Evolutionary conservation across 805 yeast genomes (phyloP).

Genomic region (Jamesozyma spencerorum): DNA sequence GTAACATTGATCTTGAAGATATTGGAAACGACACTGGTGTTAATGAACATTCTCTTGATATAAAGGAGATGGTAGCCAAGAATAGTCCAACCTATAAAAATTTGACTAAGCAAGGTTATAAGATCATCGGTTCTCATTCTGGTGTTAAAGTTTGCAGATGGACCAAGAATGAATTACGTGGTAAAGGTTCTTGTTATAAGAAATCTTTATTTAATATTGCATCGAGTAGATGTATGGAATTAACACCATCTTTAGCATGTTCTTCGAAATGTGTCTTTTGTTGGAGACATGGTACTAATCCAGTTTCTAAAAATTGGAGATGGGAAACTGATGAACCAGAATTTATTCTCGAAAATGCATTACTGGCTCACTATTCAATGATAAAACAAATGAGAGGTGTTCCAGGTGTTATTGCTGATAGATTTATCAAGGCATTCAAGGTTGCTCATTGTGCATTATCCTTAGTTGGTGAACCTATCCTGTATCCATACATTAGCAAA

Average conservation of each 20-base stretch:
- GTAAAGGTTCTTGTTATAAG: constrained; percentile 90
- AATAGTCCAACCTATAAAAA: constrained; percentile 84
- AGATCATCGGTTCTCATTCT: constrained; percentile 87
- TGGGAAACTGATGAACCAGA: constrained; percentile 94
- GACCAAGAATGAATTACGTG: constrained; percentile 91
- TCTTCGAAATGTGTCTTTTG: constrained; percentile 94
- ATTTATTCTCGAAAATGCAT: constrained; percentile 71
- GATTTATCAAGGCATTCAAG: constrained; percentile 84
- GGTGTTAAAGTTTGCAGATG: constrained; percentile 94
- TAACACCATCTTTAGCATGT: constrained; percentile 89
- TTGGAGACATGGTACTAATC: constrained; percentile 97
- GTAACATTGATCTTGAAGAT: constrained; percentile 65
- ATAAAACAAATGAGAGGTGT: constrained; percentile 93
- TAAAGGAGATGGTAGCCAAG: constrained; percentile 81
- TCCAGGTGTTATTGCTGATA: constrained; percentile 83
- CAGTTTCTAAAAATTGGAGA: constrained; percentile 92
- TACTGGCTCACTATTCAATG: constrained; percentile 81
- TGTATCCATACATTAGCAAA: constrained; percentile 83
- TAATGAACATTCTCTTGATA: constrained; percentile 22
- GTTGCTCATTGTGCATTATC: constrained; percentile 90
- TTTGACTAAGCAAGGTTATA: constrained; percentile 86
- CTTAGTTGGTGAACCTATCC: constrained; percentile 89
- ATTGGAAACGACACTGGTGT: constrained; percentile 41
- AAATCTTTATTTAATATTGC: constrained; percentile 85
- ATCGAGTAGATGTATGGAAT: constrained; percentile 90